Base-by-base conservation (phyloP, 768 basidiomycete species). In the Steccherinum ochraceum region DNA sequence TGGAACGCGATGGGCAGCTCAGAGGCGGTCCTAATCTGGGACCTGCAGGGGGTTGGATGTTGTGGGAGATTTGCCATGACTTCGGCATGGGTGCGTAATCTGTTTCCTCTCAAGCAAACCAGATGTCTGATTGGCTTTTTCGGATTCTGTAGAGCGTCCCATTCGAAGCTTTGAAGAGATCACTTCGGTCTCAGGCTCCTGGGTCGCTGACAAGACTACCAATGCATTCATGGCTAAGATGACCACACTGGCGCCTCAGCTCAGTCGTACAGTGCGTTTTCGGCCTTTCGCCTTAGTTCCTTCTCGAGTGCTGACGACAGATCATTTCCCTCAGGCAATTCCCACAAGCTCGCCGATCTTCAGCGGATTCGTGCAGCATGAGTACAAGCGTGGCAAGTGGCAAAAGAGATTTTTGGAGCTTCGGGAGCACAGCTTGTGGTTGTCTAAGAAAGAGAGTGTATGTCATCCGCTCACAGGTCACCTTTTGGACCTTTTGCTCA, bases 321-420 rank as follows among this genome's bases (percentile, higher is more conserved):
- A 48, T 70, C 70, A 68, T 68, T 47, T 70, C 71, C 16, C 75
- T 5, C 56, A 79, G 76, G 71, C 71, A 21, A 66, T 82, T 42
- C 83, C 81, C 12, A 63, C 69, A 3, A 67, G 66, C 52, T 70
- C 72, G 20, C 73, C 76, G 46, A 64, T 57, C 3, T 60, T 70
- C 54, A 70, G 75, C 39, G 76, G 86, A 4, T 93, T 83, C 60
- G 81, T 97, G 21, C 89, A 97, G 64, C 89, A 84, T 79, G 91
- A 95, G 71, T 74, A 73, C 42, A 97, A 95, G 69, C 81, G 86
- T 52, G 93, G 93, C 27, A 96, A 96, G 67, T 99, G 95, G 96
- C 85, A 74, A 50, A 97, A 97, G 68, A 80, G 92, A 26, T 94
- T 85, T 81, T 73, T 99, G 62, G 82, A 85, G 59, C 77, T 96